Conservation (phyloP, 768 basidiomycete species). For the Hypholoma fasciculare region DNA sequence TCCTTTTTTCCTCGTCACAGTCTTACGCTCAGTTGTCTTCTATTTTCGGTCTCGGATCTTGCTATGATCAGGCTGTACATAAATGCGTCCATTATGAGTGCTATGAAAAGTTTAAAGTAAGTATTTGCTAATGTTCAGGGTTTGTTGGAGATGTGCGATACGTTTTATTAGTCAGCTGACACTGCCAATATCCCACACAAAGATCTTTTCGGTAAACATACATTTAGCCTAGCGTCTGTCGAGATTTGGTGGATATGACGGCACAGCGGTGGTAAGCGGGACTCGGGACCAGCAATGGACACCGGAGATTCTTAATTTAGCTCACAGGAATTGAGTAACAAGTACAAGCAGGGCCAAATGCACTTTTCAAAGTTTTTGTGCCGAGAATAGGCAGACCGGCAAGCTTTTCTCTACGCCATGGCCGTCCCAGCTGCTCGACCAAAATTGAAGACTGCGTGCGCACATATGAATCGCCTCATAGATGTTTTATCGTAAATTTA, state of each 20-base stretch:
- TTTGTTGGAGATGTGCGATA: too few relatives aligned
- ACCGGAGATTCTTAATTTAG: slow-evolving; percentile 6
- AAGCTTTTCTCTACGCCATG: slow-evolving; percentile 24
- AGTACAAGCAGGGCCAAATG: slow-evolving; percentile 6
- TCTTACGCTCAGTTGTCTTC: background rate
- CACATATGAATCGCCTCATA: background rate
- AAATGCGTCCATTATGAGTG: background rate
- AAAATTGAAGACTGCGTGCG: slow-evolving; percentile 64
- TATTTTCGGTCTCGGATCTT: background rate
- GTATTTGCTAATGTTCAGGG: too few relatives aligned
- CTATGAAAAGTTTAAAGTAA: too few relatives aligned
- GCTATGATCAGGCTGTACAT: background rate
- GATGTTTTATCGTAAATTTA: background rate
- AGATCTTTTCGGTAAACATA: too few relatives aligned
- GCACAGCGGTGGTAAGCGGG: background rate
- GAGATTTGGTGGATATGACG: background rate
- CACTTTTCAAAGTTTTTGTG: slow-evolving; percentile 6
- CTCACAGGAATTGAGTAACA: background rate
- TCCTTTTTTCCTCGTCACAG: background rate
- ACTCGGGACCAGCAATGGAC: background rate
- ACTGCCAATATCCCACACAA: too few relatives aligned
- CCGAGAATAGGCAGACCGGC: background rate
- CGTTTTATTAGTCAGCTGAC: too few relatives aligned
- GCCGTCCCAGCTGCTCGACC: slow-evolving; percentile 34
- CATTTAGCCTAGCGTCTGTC: too few relatives aligned